Base-by-base conservation (phyloP, 148 eudicot genomes). In the Spergularia bocconei region DNA sequence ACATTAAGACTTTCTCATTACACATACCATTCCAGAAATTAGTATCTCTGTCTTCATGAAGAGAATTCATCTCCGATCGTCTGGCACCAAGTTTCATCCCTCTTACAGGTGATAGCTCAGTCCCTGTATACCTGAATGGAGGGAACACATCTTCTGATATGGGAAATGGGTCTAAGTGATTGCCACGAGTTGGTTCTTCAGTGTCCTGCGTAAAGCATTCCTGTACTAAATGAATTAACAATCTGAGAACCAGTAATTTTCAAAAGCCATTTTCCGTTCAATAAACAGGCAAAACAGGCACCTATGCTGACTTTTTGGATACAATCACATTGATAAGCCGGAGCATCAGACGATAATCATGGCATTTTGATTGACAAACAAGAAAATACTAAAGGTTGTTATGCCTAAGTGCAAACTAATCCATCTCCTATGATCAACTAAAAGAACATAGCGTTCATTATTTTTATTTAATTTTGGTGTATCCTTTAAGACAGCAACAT, bases 1-100 rank as follows among this genome's bases (percentile, higher is more conserved):
- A n/a, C n/a, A n/a, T n/a, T n/a, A n/a, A n/a, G n/a, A n/a, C n/a
- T n/a, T n/a, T n/a, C n/a, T n/a, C n/a, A n/a, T n/a, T n/a, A n/a
- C 50, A 36, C 36, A 41, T 77, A 81, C 83, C 83, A 47, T 68
- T 72, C 83, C 83, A 81, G 60, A 72, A 53, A 67, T 38, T 66
- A 59, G 19, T 54, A 71, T 57, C 68, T 75, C 63, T 71, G 51
- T 80, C 83, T 80, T 59, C 52, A 67, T 60, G 23, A 20, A 66
- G 33, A 39, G 83, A 76, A 64, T 76, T 67, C 61, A 52, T 66
- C 48, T 71, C 56, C 72, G 53, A 58, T 71, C 16, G 69, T 52
- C 71, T 79, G 62, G 66, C 16, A 48, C 69, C 64, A 72, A 64
- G 63, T 52, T 67, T 72, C 48, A 20, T 59, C 69, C 70, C 55